Evolutionary conservation across 768 basidiomycete species (phyloP), one percentile per base, ranked within the genome.

Genomic region (Chalciporus chontae): DNA sequence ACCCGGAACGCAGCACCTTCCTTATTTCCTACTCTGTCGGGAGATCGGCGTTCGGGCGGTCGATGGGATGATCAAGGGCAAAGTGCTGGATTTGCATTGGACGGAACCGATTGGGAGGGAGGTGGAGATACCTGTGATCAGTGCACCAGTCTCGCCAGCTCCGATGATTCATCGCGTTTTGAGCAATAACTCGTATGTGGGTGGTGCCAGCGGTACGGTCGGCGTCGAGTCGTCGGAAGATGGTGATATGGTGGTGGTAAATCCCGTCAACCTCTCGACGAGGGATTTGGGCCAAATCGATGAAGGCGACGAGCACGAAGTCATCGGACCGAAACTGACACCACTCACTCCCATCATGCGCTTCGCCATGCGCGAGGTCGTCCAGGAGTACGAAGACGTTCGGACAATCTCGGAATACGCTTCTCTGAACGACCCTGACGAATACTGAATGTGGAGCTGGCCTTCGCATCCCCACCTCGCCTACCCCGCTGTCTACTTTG

Each of bases 31-130:
- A 53, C 76, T 92, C 13, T 92, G 89, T 59, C 76, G 87, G 36
- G 88, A 92, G 65, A 69, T 92, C n/a, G 90, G 90, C 3, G 87
- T 87, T 40, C 76, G 81, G 8, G 86, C 87, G 5, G 87, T 92
- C 8, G 90, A 92, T 61, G 89, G 86, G 23, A 87, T 92, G 87
- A 79, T 93, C 41, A 82, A 83, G 52, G 87, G 83, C 1, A 76
- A 83, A 45, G 80, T 92, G 43, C 66, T 90, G 47, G 86, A 89
- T 62, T 63, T 90, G 55, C 74, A 87, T 45, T 90, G 87, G 87
- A 87, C 84, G 43, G 85, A 87, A 54, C 72, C 81, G 1, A 75
- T 87, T 21, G 80, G 82, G 42, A 74, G 69, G 56, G 85, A 86
- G 61, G 70, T 66, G 45, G 61, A 71, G 27, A 53, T 58, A 18